Evolutionary conservation across 306 rosid species (phyloP).

Genomic region (Astragalus membranaceus): DNA sequence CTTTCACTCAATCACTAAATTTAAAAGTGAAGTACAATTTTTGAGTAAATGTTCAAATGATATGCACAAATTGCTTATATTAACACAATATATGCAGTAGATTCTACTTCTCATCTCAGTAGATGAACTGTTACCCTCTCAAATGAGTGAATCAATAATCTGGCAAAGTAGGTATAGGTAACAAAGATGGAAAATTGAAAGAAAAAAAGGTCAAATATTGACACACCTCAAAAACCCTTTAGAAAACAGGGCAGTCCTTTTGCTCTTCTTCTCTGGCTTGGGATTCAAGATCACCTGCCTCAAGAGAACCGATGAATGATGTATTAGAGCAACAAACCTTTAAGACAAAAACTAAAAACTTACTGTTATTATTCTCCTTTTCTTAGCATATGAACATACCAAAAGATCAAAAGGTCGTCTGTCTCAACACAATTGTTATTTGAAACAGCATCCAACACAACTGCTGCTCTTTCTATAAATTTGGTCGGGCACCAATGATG

Average conservation of each 20-base stretch:
- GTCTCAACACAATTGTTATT: constrained; percentile 46
- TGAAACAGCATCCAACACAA: constrained; percentile 58
- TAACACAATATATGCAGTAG: no score
- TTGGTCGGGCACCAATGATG: constrained; percentile 47
- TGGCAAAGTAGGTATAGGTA: no score
- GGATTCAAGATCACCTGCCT: constrained; percentile 79
- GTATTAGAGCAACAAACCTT: constrained; percentile 20
- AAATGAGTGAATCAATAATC: no score
- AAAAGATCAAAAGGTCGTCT: constrained; percentile 83
- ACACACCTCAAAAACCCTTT: constrained; percentile 91
- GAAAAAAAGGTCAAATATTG: not conserved
- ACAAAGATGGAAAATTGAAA: constrained; percentile 29
- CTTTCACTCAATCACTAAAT: no score
- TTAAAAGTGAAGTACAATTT: no score
- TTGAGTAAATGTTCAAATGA: no score
- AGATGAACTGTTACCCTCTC: no score
- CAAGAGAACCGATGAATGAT: constrained; percentile 45
- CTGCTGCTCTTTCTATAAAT: constrained; percentile 70
- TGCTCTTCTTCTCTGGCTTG: constrained; percentile 66
- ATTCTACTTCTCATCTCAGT: no score
- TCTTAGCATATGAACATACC: constrained; percentile 46
- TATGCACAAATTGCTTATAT: no score
- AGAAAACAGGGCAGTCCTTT: constrained; percentile 70
- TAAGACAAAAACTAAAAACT: not conserved
- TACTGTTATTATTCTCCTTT: constrained; percentile 5